Conservation (phyloP, 2,329 filamentous ascomycete species). For the Berkeleyomyces rouxiae region DNA sequence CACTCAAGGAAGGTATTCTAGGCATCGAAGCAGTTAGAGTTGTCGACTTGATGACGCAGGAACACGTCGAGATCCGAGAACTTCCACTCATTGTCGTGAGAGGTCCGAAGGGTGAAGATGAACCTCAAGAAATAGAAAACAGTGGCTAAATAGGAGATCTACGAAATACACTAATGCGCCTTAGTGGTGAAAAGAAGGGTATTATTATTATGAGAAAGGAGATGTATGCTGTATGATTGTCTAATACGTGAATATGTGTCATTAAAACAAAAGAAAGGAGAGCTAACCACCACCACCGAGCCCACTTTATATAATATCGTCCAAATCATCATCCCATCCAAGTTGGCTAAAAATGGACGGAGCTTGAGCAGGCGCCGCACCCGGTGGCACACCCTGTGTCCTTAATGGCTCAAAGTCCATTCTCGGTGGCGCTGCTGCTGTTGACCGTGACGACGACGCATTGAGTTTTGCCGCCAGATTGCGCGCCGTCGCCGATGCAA, state of each 20-base stretch:
- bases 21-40: slow-evolving; percentile 57
- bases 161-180: not conserved
- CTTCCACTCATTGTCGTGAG: slow-evolving; percentile 51
- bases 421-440: not conserved
- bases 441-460: not conserved
- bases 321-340: slow-evolving; percentile 42
- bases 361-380: not conserved
- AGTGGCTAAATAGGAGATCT: not conserved
- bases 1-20: slow-evolving; percentile 48
- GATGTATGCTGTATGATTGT: not conserved
- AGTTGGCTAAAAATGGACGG: slow-evolving; percentile 36
- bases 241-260: slow-evolving; percentile 1
- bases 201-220: slow-evolving; percentile 1
- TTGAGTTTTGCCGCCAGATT: slow-evolving; percentile 9
- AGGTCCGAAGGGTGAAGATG: not conserved
- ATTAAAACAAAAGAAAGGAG: slow-evolving; percentile 3
- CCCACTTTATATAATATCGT: slow-evolving; percentile 23
- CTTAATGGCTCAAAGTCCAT: slow-evolving; percentile 9
- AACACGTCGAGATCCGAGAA: slow-evolving; percentile 62
- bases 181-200: not conserved
- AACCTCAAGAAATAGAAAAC: not conserved
- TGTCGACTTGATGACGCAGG: slow-evolving; percentile 55
- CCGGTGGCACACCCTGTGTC: not conserved
- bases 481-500: slow-evolving; percentile 10
- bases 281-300: slow-evolving; percentile 9